phyloP scores from a whole-genome alignment of 2,329 filamentous ascomycete genomes.

The Apiospora malaysiana region DNA sequence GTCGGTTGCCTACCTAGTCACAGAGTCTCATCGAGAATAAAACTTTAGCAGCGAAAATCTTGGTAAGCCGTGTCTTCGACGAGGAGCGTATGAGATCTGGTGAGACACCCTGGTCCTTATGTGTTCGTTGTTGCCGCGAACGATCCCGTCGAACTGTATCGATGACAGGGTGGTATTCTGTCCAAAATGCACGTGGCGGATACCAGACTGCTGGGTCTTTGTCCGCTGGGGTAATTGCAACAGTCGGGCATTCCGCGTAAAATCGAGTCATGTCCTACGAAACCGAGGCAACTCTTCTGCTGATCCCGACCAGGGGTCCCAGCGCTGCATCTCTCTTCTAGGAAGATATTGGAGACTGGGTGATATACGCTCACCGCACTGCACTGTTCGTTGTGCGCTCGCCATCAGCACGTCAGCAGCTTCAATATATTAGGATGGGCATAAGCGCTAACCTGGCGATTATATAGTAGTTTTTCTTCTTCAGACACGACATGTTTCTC shows the following conservation, averaged over 20 bases:
- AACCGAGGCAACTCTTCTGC: neutral
- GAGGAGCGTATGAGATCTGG: neutral
- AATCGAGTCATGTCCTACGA: neutral
- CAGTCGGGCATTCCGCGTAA: neutral
- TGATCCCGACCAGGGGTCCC: neutral
- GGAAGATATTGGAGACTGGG: neutral
- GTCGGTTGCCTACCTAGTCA: neutral
- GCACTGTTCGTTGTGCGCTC: neutral
- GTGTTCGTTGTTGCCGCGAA: neutral
- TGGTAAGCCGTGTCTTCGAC: neutral
- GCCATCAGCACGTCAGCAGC: neutral
- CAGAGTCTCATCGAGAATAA: neutral
- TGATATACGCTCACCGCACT: neutral
- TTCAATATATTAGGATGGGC: neutral
- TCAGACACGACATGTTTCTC: too few relatives aligned
- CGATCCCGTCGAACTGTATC: neutral
- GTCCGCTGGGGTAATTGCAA: conserved; percentile 1
- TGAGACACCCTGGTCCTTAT: neutral
- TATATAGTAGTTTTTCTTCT: too few relatives aligned
- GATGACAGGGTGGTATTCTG: neutral
- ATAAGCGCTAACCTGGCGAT: too few relatives aligned
- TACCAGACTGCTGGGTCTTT: conserved; percentile 6
- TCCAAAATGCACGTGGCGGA: neutral
- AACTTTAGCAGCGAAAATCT: neutral
- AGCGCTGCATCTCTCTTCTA: neutral